phyloP scores from a whole-genome alignment of 768 basidiomycete species.

The Mycena floridula region DNA sequence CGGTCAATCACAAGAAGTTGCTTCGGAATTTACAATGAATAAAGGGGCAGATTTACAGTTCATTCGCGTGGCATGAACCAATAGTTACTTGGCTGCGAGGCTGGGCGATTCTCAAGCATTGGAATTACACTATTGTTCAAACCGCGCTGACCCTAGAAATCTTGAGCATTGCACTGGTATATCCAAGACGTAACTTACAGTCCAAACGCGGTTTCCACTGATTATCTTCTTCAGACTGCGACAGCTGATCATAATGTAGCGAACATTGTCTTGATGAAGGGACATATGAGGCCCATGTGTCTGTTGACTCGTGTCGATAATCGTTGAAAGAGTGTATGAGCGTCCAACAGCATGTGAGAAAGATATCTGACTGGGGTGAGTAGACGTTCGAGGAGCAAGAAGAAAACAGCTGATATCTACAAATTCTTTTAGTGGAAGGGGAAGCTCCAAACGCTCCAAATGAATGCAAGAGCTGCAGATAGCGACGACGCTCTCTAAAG shows the following conservation, averaged over 20 bases:
- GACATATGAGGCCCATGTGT: slow-evolving; percentile 32
- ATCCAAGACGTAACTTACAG: slow-evolving; percentile 28
- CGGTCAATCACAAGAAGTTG: too few species aligned
- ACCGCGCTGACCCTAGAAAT: slow-evolving; percentile 17
- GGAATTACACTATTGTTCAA: slow-evolving; percentile 12
- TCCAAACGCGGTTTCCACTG: slow-evolving; percentile 48
- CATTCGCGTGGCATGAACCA: slow-evolving; percentile 33
- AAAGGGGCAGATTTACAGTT: background rate
- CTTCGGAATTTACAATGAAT: background rate
- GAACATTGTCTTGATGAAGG: slow-evolving; percentile 30
- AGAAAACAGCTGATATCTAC: slow-evolving; percentile 21
- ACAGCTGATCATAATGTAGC: slow-evolving; percentile 33
- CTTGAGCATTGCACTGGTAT: slow-evolving; percentile 2
- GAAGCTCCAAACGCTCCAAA: slow-evolving; percentile 45
- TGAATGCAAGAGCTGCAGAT: slow-evolving; percentile 37
- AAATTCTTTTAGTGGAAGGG: slow-evolving; percentile 45
- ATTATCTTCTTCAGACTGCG: slow-evolving; percentile 39
- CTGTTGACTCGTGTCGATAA: slow-evolving; percentile 42
- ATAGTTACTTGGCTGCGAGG: slow-evolving; percentile 19
- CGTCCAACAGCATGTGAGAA: slow-evolving; percentile 30
- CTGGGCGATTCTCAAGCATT: slow-evolving; percentile 25
- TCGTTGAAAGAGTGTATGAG: slow-evolving; percentile 32
- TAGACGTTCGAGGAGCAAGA: background rate
- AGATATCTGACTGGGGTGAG: slow-evolving; percentile 16
- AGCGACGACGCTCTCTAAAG: slow-evolving; percentile 27